Base-by-base conservation (phyloP, 1,284 basidiomycete genomes). In the Sanghuangporus sanghuang region DNA sequence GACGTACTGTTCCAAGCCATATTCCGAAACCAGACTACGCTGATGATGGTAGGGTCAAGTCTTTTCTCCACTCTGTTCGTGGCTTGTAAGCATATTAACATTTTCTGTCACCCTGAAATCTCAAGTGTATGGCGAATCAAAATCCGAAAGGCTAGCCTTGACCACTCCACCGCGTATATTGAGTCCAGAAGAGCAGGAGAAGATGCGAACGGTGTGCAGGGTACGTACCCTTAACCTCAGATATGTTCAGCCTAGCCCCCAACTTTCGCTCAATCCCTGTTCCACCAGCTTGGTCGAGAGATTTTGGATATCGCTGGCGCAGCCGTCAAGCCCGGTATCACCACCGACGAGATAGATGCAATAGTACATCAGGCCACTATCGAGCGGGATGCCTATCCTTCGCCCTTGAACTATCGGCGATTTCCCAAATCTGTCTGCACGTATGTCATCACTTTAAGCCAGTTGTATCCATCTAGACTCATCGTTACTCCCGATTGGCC, bases 401-500 rank as follows among this genome's bases (percentile, higher is more conserved):
- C 92, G 40, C 93, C 97, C 42, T 80, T 99, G 61, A 95, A 95
- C 73, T 99, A 99, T 77, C 86, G 91, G 67, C 82, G 85, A 58
- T 99, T 91, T 74, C 96, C 96, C 32, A 98, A 98, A 80, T 97
- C 94, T 52, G 87, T 98, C 55, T 99, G 97, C 89, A 96, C 92
- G 87, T 92, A 77, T 72, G 91, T 84, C 27, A n/a, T 63, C 58
- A 54, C 62, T 62, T 63, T 32, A 62, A 59, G 39, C 18, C 61
- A 16, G 35, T 35, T 27, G 21, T 39, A 44, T 50, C 12, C 63
- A 36, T 54, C 27, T 50, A 42, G 59, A 14, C 50, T 11, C 42
- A 48, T 40, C 39, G 16, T 54, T 40, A 42, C 39, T 60, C 64
- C 6, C 57, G 9, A 38, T 36, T 64, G 59, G 61, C 55, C 61